Evolutionary conservation across 1,284 basidiomycete species (phyloP).

Genomic region (Neonothopanus nambi): DNA sequence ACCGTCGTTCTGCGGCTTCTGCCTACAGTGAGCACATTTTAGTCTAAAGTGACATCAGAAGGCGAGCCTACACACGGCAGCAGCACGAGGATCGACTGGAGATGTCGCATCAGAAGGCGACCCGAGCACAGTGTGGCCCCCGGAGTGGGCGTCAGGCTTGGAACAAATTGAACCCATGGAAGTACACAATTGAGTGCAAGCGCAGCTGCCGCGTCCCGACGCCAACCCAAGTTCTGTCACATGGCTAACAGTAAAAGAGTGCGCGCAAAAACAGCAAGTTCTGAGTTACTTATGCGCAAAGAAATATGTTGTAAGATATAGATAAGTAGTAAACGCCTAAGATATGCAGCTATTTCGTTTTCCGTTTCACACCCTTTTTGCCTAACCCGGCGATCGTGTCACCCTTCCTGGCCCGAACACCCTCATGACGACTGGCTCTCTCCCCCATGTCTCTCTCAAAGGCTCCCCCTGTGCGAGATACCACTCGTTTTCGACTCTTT

Average conservation of each 20-base stretch:
- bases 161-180: constrained; percentile 72
- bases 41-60: not conserved
- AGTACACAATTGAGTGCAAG: too few species aligned
- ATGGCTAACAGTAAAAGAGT: too few species aligned
- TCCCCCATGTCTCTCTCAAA: constrained; percentile 47
- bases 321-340: too few species aligned
- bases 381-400: constrained; percentile 50
- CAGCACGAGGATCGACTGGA: constrained; percentile 51
- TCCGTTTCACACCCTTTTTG: constrained; percentile 36
- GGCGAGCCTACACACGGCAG: constrained; percentile 39
- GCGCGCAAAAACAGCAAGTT: too few species aligned
- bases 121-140: constrained; percentile 55
- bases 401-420: constrained; percentile 48
- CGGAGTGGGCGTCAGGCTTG: constrained; percentile 51
- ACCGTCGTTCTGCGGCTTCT: constrained; percentile 67
- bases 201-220: too few species aligned
- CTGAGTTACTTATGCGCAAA: too few species aligned
- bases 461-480: constrained; percentile 24
- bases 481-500: constrained; percentile 24
- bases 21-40: constrained; percentile 22
- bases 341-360: constrained; percentile 5
- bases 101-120: constrained; percentile 29
- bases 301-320: too few species aligned
- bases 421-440: constrained; percentile 36
- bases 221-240: too few species aligned